These are phyloP conservation scores for Malus hybrid DNA, from an alignment of 331 rosid species.

Conservation along the genomic window DNA sequence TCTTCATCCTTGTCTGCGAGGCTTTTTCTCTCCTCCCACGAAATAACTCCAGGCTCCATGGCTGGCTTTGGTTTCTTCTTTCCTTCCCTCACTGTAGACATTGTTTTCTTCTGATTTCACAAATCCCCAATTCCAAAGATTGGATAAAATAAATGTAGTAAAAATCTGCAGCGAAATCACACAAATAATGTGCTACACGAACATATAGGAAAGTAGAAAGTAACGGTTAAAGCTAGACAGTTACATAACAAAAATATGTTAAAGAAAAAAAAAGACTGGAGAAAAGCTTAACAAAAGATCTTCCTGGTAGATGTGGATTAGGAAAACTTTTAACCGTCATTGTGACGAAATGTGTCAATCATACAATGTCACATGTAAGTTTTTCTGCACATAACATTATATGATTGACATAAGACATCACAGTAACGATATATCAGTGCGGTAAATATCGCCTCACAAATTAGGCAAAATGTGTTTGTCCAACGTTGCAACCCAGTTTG, in stretches of 20 bases:
- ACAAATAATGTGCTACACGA: background rate
- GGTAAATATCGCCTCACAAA: no score
- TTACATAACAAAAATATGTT: background rate
- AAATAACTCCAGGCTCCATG: background rate
- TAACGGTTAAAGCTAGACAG: background rate
- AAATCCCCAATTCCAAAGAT: background rate
- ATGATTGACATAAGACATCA: no score
- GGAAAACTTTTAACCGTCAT: background rate
- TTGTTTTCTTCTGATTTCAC: background rate
- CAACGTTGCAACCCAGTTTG: background rate
- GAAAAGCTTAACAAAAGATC: background rate
- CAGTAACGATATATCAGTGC: no score
- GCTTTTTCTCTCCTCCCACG: slow-evolving; percentile 35
- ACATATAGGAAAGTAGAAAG: background rate
- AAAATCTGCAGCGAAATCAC: background rate
- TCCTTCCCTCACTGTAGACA: slow-evolving; percentile 7
- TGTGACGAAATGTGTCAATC: background rate
- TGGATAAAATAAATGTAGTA: background rate
- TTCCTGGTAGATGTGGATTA: background rate
- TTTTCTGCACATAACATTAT: no score
- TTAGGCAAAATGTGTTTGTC: no score
- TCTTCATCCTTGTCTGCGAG: slow-evolving; percentile 33
- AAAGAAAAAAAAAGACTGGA: background rate
- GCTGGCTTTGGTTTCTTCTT: slow-evolving; percentile 10
- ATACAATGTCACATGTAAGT: no score